phyloP scores from a whole-genome alignment of 345 rosid genomes.

The Sonneratia alba region DNA sequence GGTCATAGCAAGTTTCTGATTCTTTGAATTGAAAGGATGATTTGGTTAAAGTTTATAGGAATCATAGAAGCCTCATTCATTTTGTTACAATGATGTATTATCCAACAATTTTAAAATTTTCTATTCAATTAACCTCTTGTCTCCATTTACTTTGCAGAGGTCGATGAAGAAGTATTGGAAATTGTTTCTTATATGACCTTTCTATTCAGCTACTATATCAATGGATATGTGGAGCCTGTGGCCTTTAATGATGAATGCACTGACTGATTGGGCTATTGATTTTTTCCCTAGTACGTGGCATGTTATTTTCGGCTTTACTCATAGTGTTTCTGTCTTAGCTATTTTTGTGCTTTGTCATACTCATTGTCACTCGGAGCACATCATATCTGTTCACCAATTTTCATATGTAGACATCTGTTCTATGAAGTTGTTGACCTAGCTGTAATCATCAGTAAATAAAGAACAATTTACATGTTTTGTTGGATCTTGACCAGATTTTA shows the following conservation, averaged over 20 bases:
- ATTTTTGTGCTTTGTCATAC: background rate
- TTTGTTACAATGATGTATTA: background rate
- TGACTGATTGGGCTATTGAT: too few species aligned
- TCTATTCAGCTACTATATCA: too few species aligned
- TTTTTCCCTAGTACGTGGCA: too few species aligned
- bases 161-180: constrained; percentile 98
- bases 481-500: background rate
- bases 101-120: background rate
- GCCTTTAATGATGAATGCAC: too few species aligned
- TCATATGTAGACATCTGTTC: background rate
- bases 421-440: background rate
- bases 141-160: constrained; percentile 50
- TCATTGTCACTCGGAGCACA: background rate
- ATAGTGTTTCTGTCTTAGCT: background rate
- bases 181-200: too few species aligned
- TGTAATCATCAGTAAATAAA: too few species aligned
- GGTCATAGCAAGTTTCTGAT: background rate
- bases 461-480: background rate
- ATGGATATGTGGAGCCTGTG: too few species aligned
- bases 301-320: background rate
- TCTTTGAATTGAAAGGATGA: background rate
- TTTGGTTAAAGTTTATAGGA: background rate
- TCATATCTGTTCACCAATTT: background rate
- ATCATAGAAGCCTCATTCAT: background rate
- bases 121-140: background rate